Percentiles rank a stretch among this genome's conserved stretches.
Conservation (phyloP, 495 filamentous ascomycete genomes). For the Neurospora sp. region DNA sequence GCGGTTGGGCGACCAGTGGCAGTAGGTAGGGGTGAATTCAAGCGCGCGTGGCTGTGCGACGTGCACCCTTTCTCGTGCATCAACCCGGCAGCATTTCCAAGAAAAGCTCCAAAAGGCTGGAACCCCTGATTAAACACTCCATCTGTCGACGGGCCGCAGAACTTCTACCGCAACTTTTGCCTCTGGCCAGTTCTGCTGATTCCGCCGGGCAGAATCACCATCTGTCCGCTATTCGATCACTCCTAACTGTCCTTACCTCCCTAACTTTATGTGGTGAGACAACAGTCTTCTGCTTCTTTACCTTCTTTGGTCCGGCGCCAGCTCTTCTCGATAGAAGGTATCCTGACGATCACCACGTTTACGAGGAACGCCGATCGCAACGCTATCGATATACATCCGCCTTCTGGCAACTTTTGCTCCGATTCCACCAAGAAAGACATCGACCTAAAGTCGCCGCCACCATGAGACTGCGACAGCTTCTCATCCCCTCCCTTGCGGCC, state of each 20-base stretch:
- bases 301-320: background rate
- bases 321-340: background rate
- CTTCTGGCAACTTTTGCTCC: background rate
- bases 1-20: background rate
- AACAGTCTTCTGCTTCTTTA: background rate
- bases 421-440: background rate
- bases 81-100: constrained; percentile 7
- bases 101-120: constrained; percentile 2
- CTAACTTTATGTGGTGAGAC: background rate
- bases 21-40: background rate
- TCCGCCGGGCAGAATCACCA: background rate
- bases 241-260: background rate
- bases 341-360: background rate
- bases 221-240: background rate
- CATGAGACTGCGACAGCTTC: constrained; percentile 35
- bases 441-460: constrained; percentile 6
- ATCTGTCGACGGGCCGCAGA: background rate
- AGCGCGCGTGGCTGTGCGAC: constrained; percentile 12
- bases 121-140: background rate
- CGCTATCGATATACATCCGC: background rate
- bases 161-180: background rate
- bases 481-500: constrained; percentile 34
- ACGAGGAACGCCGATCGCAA: background rate
- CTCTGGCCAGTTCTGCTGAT: constrained; percentile 4
- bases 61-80: constrained; percentile 17